These are phyloP conservation scores for Xenosphaeropsis pyriputrescens DNA, from an alignment of 2,329 filamentous ascomycete species.

Conservation along the genomic window DNA sequence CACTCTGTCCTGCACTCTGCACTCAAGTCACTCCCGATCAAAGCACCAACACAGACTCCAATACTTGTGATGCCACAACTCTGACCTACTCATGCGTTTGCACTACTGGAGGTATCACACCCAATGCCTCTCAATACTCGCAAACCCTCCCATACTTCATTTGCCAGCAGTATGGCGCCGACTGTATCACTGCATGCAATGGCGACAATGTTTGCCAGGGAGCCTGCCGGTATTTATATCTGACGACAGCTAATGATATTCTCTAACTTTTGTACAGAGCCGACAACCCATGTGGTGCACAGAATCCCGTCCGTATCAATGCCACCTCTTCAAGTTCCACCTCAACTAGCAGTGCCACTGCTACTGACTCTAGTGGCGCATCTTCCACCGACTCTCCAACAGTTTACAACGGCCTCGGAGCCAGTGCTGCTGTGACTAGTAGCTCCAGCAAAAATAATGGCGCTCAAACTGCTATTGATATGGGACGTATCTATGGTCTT, in stretches of 20 bases:
- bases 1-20: constrained; percentile 60
- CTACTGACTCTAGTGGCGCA: constrained; percentile 20
- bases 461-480: constrained; percentile 26
- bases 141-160: constrained; percentile 66
- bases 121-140: constrained; percentile 65
- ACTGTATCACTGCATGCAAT: constrained; percentile 48
- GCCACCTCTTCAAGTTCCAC: constrained; percentile 25
- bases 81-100: constrained; percentile 64
- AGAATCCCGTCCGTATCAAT: constrained; percentile 46
- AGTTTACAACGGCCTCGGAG: constrained; percentile 28
- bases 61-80: constrained; percentile 48
- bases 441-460: constrained; percentile 12
- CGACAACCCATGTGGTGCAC: constrained; percentile 59
- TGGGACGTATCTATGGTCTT: constrained; percentile 40
- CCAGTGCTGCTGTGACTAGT: constrained; percentile 17
- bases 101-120: constrained; percentile 39
- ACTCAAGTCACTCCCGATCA: constrained; percentile 33
- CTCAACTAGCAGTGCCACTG: constrained; percentile 24
- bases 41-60: constrained; percentile 30
- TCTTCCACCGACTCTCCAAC: constrained; percentile 10
- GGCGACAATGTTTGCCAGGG: constrained; percentile 41
- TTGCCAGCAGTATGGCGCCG: constrained; percentile 55
- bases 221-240: constrained; percentile 33
- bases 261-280: no score
- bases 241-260: no score